Percentiles rank a stretch among this genome's conserved stretches.
Conservation (phyloP, 306 rosid species). For the Abrus pulchellus region DNA sequence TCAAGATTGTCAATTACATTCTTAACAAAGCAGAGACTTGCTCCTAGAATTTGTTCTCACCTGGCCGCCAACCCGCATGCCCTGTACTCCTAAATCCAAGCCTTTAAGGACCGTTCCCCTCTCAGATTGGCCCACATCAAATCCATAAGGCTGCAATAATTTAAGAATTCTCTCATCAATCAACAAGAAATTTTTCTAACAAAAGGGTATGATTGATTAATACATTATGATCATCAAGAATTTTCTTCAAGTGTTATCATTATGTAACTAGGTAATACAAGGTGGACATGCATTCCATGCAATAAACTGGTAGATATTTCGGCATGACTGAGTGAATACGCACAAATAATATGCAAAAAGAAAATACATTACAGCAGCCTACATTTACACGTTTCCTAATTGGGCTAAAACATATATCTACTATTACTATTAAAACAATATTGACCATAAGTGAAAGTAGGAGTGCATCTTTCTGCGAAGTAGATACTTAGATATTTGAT, state of each 20-base stretch:
- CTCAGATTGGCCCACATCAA: slow-evolving; percentile 93
- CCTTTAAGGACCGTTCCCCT: slow-evolving; percentile 91
- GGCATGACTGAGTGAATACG: slow-evolving; percentile 13
- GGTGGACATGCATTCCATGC: neutral
- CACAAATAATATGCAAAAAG: neutral
- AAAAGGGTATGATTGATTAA: neutral
- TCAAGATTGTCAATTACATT: slow-evolving; percentile 19
- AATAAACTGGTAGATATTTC: neutral
- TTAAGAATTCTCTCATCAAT: slow-evolving; percentile 46
- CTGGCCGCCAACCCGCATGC: slow-evolving; percentile 98
- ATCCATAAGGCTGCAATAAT: slow-evolving; percentile 94
- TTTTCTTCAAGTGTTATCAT: slow-evolving; percentile 11
- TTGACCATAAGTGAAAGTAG: neutral
- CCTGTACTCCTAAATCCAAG: slow-evolving; percentile 88
- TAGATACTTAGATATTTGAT: neutral
- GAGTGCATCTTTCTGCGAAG: neutral
- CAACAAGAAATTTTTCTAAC: slow-evolving; percentile 23
- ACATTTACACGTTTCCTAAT: neutral
- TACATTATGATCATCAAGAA: neutral
- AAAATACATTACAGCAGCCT: neutral
- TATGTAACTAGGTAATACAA: slow-evolving; percentile 21
- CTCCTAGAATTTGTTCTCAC: slow-evolving; percentile 54
- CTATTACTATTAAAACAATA: neutral
- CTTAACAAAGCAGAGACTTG: slow-evolving; percentile 21
- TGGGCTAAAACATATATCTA: neutral